phyloP scores from a whole-genome alignment of 2,329 filamentous ascomycete species.

The Alternaria incomplexa region DNA sequence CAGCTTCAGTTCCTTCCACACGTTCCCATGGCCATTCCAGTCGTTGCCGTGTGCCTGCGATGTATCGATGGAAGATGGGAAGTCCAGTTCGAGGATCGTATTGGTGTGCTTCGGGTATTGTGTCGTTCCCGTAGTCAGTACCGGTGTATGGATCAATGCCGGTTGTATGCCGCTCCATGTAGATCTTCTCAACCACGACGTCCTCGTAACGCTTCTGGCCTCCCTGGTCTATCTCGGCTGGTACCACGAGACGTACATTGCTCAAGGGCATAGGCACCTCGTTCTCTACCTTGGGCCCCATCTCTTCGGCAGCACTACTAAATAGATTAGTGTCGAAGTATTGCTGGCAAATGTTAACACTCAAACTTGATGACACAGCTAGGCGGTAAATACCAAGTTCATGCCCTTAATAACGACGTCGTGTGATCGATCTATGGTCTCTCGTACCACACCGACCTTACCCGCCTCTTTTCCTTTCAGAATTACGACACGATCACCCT shows the following conservation, averaged over 20 bases:
- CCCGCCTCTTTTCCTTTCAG: conserved; percentile 79
- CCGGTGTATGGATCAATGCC: conserved; percentile 41
- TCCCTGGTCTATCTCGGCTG: conserved; percentile 57
- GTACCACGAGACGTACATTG: conserved; percentile 80
- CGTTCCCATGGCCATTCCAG: conserved; percentile 44
- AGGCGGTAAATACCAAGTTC: conserved; percentile 45
- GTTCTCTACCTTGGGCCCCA: conserved; percentile 54
- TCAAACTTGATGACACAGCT: background rate
- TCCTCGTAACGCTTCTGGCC: conserved; percentile 67
- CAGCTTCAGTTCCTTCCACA: conserved; percentile 13
- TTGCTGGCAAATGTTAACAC: conserved; percentile 37
- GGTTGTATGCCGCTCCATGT: conserved; percentile 40
- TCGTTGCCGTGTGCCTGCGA: conserved; percentile 40
- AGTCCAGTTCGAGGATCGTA: conserved; percentile 38
- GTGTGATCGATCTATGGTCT: conserved; percentile 54
- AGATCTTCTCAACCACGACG: conserved; percentile 44
- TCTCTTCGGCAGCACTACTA: conserved; percentile 30
- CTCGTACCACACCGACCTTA: conserved; percentile 76
- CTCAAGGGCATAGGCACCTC: conserved; percentile 69
- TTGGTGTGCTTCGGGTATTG: conserved; percentile 37
- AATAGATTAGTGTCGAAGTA: conserved; percentile 52
- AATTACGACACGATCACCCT: conserved; percentile 82
- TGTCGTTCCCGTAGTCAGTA: conserved; percentile 31
- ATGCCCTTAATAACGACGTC: conserved; percentile 46
- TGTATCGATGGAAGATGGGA: conserved; percentile 43